Conservation (phyloP, 352 stramenopile genomes). For the Peronosclerospora sorghi region DNA sequence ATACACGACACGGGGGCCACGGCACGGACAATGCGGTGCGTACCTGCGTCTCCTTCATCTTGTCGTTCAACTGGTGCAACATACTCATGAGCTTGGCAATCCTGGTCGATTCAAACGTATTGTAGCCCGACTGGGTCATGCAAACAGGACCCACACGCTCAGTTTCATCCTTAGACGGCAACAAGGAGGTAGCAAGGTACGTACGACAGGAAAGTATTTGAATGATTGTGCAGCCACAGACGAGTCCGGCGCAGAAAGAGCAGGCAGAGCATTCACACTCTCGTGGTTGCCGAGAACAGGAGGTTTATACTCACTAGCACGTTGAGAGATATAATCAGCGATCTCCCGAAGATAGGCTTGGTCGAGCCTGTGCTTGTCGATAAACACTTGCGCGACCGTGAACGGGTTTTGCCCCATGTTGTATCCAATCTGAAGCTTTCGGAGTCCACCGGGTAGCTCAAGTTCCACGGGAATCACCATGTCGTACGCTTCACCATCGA, state of each 20-base stretch:
- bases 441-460: conserved; percentile 85
- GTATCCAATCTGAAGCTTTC: conserved; percentile 94
- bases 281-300: conserved; percentile 49
- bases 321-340: conserved; percentile 93
- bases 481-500: conserved; percentile 91
- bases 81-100: conserved; percentile 88
- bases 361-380: conserved; percentile 92
- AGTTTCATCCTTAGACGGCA: no score
- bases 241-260: conserved; percentile 1
- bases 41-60: conserved; percentile 38
- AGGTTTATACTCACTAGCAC: conserved; percentile 65
- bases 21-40: no score
- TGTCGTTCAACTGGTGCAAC: conserved; percentile 84
- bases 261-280: conserved; percentile 14
- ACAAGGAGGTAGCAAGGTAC: conserved; percentile 8
- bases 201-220: conserved; percentile 65
- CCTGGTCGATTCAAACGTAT: conserved; percentile 88
- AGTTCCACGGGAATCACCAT: conserved; percentile 96
- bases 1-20: no score
- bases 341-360: conserved; percentile 90
- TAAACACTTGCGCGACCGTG: conserved; percentile 91
- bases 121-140: conserved; percentile 61
- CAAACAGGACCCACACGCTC: no score
- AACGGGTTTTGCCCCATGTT: conserved; percentile 97
- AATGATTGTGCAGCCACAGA: conserved; percentile 14